Conservation (phyloP, 768 basidiomycete species). For the Sporobolomyces roseus region DNA sequence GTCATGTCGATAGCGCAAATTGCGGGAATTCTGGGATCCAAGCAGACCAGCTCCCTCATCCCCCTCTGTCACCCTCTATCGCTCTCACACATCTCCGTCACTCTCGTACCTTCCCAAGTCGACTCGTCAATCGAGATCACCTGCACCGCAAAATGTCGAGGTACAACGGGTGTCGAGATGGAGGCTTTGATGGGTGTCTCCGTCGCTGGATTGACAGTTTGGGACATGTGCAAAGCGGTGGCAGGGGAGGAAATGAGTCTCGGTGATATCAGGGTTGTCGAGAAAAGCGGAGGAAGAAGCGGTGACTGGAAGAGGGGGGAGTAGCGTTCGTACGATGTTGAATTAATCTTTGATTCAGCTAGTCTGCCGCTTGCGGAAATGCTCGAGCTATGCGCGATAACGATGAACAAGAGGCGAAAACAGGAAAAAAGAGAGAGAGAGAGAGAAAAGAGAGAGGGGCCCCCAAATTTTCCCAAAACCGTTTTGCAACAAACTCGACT, state of each 20-base stretch:
- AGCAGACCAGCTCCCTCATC: conserved; percentile 75
- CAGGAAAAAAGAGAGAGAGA: no score
- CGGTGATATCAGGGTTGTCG: conserved; percentile 59
- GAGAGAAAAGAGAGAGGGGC: no score
- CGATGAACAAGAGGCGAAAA: no score
- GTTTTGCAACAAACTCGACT: no score
- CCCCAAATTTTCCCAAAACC: no score
- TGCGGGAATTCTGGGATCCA: conserved; percentile 81
- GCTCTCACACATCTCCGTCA: conserved; percentile 68
- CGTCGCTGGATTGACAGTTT: conserved; percentile 72
- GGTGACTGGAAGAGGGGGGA: conserved; percentile 63
- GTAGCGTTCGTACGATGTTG: no score
- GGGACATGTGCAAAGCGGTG: conserved; percentile 90
- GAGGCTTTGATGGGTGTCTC: conserved; percentile 81
- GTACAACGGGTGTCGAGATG: conserved; percentile 87
- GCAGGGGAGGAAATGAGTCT: conserved; percentile 85
- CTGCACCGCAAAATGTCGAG: conserved; percentile 67
- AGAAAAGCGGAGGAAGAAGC: conserved; percentile 70
- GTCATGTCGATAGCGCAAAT: conserved; percentile 56
- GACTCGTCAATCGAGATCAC: conserved; percentile 49
- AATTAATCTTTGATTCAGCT: no score
- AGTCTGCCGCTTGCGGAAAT: no score
- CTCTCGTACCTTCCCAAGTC: conserved; percentile 53
- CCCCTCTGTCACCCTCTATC: conserved; percentile 80
- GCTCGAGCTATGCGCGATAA: no score